Evolutionary conservation across 805 yeast genomes (phyloP), one percentile per base, ranked within the genome.

Genomic region (Metschnikowia gelsemii): DNA sequence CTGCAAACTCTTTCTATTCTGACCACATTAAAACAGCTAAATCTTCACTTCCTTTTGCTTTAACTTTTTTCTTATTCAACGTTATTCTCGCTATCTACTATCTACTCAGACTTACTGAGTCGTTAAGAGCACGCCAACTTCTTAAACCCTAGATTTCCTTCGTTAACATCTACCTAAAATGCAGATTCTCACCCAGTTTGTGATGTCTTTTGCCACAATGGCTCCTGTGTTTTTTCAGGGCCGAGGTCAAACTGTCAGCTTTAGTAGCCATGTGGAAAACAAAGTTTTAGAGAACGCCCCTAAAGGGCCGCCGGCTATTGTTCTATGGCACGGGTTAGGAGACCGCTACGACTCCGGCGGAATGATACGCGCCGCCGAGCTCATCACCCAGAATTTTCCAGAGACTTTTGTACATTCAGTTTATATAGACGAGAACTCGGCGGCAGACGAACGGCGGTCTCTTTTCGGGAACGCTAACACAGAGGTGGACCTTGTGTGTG

Each of bases 321-420:
- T 86, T 2, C 56, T 87, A 29, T 86, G 95, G 95, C 95, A 86
- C 54, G 95, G 95, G 0, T 70, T 87, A 61, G 93, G 95, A 0
- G 95, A 86, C 57, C 72, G 76, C 8, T 85, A 80, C 56, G 75
- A 82, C 54, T 78, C 88, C 0, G 58, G 72, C 0, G 78, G 84
- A 0, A 77, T 84, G 70, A 64, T 61, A 22, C 59, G 68, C n/a
- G 76, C 74, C 1, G 60, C 63, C 4, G 67, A 66, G 0, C 43
- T 74, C 2, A 62, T 84, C 6, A 53, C 64, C 14, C 62, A 66
- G 6, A 57, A 62, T 2, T 58, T 73, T 36, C 88, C 89, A 0
- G 75, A 64, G 1, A 58, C 74, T 0, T 70, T 60, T 38, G 70
- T 82, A 1, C 78, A 81, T 55, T 73, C 85, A 0, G 68, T 86